Base-by-base conservation (phyloP, 2,329 filamentous ascomycete genomes). In the Apiospora sp. region DNA sequence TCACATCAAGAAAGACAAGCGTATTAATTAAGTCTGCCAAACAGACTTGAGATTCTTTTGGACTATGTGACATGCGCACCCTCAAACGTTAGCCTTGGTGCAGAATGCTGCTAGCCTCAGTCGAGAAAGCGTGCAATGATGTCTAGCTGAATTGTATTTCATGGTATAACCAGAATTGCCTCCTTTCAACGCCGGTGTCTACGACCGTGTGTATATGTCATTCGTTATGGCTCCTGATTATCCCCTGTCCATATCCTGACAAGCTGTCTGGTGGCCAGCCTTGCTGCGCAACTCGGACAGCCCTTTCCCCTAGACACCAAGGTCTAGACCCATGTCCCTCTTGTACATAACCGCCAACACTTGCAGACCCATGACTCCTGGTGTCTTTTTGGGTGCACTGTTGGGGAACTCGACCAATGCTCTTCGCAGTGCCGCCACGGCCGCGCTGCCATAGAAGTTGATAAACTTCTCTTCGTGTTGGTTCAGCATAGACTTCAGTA, bases 361-460 rank as follows among this genome's bases (percentile, higher is more conserved):
- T 71, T 84, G 80, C 64, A 92, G 79, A 6, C 87, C 87, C 51
- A 84, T 84, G 1, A 87, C 87, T 1, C 87, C 88, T 0, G 85
- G 81, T 1, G 85, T 86, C 70, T 86, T 84, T 27, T 83, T 80
- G 2, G 84, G 82, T 0, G 86, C 87, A 72, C 84, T 86, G 37
- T 83, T 84, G 0, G 94, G 94, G 68, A 96, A 92, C 16, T 94
- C 92, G n/a, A 96, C 82, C 37, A 96, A 84, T 0, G 93, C 93
- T 70, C 89, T 86, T 49, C 91, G 87, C 75, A 98, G 81, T 1
- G 94, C 90, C 0, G 89, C 92, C n/a, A 93, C 81, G 0, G 90
- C 95, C 10, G 92, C 90, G 69, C 90, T 91, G 0, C 95, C 96
- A 78, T 95, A 99, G 76, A 96, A 94, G 19, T 87, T 86, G 68